These are phyloP conservation scores for Boletus mariae DNA, from an alignment of 1,284 basidiomycete species.

Conservation along the genomic window DNA sequence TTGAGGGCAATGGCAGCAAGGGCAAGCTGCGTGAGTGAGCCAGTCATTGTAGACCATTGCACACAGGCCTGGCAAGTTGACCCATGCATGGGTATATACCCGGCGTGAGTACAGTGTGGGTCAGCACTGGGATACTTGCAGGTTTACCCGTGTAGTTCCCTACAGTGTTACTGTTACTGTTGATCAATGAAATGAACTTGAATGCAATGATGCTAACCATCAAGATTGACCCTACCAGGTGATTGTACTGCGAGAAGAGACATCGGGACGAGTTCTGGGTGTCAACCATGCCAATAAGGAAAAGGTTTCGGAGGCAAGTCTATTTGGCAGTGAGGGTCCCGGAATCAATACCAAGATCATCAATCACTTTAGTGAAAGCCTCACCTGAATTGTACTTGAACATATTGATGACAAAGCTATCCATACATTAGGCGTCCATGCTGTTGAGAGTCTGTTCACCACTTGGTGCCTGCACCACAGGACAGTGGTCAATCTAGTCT, in stretches of 20 bases:
- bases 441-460: constrained; percentile 56
- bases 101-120: too few relatives aligned
- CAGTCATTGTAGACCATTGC: too few relatives aligned
- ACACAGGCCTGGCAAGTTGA: too few relatives aligned
- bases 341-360: constrained; percentile 62
- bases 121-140: too few relatives aligned
- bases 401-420: constrained; percentile 66
- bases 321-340: constrained; percentile 75
- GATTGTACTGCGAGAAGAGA: constrained; percentile 87
- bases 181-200: constrained; percentile 96
- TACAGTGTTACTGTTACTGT: constrained; percentile 30
- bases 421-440: constrained; percentile 77
- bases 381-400: constrained; percentile 81
- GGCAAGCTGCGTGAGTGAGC: too few relatives aligned
- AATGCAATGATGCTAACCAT: constrained; percentile 98
- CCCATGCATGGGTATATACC: too few relatives aligned
- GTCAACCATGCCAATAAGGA: constrained; percentile 89
- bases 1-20: too few relatives aligned
- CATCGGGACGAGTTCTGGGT: constrained; percentile 90
- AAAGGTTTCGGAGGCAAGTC: constrained; percentile 89
- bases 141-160: too few relatives aligned
- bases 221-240: constrained; percentile 84
- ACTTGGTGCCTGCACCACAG: constrained; percentile 56
- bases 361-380: constrained; percentile 81
- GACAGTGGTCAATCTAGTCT: constrained; percentile 66